Percentiles rank a stretch among this genome's conserved stretches.
Evolutionary conservation across 257 asterid species (phyloP).

Genomic region (Paulownia fortunei): DNA sequence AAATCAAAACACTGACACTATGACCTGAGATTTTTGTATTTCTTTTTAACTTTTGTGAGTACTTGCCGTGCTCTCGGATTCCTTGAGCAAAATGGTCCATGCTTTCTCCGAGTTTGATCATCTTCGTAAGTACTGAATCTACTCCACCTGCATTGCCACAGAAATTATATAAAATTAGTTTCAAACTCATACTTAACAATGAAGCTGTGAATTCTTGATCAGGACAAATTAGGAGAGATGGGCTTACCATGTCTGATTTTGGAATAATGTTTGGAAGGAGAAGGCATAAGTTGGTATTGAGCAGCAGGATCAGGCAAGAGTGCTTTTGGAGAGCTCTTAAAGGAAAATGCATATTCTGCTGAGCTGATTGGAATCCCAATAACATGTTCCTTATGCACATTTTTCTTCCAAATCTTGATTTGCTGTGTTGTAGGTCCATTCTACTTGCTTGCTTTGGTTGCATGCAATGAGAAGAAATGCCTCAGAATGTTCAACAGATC

Average conservation of each 20-base stretch:
- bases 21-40: background rate
- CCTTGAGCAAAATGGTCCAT: conserved; percentile 50
- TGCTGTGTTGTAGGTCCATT: conserved; percentile 28
- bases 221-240: background rate
- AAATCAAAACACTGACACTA: background rate
- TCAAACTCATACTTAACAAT: background rate
- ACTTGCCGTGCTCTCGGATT: conserved; percentile 53
- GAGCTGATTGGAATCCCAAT: conserved; percentile 31
- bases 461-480: conserved; percentile 5
- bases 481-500: background rate
- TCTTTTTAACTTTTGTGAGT: background rate
- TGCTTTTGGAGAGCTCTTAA: conserved; percentile 9
- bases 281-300: conserved; percentile 33
- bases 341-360: background rate
- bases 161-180: background rate
- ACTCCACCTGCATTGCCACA: conserved; percentile 42
- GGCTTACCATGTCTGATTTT: conserved; percentile 35
- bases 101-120: conserved; percentile 44
- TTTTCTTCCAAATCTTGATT: conserved; percentile 14
- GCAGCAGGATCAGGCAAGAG: conserved; percentile 30
- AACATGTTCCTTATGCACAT: conserved; percentile 9
- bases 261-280: conserved; percentile 34
- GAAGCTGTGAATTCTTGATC: background rate
- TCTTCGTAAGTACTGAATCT: conserved; percentile 37
- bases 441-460: background rate